phyloP scores from a whole-genome alignment of 371 early-diverging fungal species.

The Mortierella sp. region DNA sequence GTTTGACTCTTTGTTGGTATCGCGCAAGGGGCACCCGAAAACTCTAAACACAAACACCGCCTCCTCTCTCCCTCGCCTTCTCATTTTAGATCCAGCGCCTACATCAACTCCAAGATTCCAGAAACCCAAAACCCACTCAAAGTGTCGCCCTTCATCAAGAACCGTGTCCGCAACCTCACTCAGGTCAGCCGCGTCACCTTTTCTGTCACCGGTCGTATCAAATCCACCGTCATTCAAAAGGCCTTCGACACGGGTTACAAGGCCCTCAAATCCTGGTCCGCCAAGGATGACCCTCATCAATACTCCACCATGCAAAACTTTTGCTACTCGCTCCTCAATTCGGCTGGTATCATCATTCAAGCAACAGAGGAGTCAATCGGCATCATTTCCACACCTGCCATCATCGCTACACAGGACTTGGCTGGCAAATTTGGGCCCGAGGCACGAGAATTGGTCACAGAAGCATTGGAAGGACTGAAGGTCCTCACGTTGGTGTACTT shows the following conservation, averaged over 20 bases:
- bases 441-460: conserved; percentile 31
- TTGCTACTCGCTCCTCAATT: conserved; percentile 44
- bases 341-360: conserved; percentile 47
- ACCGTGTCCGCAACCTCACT: conserved; percentile 44
- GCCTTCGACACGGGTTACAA: conserved; percentile 30
- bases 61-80: too few species aligned
- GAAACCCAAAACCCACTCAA: conserved; percentile 41
- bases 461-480: conserved; percentile 39
- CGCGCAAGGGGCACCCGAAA: background rate
- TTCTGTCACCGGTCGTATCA: conserved; percentile 24
- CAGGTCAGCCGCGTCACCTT: conserved; percentile 28
- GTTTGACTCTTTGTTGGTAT: background rate
- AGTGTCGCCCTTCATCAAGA: conserved; percentile 50
- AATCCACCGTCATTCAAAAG: conserved; percentile 20
- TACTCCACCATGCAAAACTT: conserved; percentile 50
- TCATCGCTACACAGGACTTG: conserved; percentile 36
- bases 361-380: conserved; percentile 41
- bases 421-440: conserved; percentile 40
- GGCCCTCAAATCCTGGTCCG: conserved; percentile 35
- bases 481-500: conserved; percentile 49
- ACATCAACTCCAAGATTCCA: conserved; percentile 43
- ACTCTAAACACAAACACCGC: too few species aligned
- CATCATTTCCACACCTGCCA: conserved; percentile 35
- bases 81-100: conserved; percentile 25
- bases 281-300: conserved; percentile 32